Percentiles rank a stretch among this genome's conserved stretches.
These are phyloP conservation scores for Sungouiozyma ichnusensis DNA, from an alignment of 805 yeast species.

Conservation along the genomic window DNA sequence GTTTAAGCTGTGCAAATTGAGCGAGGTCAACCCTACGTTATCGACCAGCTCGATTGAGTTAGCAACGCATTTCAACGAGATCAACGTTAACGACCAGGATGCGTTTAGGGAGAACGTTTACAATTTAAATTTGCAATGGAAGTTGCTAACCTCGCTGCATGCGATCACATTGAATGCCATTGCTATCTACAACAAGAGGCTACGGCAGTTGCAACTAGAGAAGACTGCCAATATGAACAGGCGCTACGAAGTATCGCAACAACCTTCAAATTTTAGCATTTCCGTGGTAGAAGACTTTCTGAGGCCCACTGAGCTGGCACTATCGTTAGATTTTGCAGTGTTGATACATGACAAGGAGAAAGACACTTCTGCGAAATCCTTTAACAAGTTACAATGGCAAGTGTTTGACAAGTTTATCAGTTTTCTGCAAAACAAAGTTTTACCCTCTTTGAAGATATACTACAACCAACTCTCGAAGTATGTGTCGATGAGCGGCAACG, in stretches of 20 bases:
- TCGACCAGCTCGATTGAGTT: constrained; percentile 14
- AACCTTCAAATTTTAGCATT: constrained; percentile 21
- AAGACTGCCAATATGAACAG: constrained; percentile 20
- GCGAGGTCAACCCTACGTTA: constrained; percentile 13
- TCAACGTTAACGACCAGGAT: constrained; percentile 6
- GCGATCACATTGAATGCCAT: constrained; percentile 22
- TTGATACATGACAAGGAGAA: constrained; percentile 21
- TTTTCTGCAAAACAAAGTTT: constrained; percentile 16
- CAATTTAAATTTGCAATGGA: constrained; percentile 19
- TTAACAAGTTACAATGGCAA: constrained; percentile 22
- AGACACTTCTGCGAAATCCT: constrained; percentile 18
- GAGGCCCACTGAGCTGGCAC: constrained; percentile 24
- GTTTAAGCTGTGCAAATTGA: constrained; percentile 18
- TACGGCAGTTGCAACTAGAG: constrained; percentile 24
- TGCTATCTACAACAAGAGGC: constrained; percentile 21
- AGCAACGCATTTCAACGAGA: constrained; percentile 11
- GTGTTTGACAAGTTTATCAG: constrained; percentile 20
- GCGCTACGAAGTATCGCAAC: constrained; percentile 24
- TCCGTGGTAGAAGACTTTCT: constrained; percentile 24
- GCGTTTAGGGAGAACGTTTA: constrained; percentile 16
- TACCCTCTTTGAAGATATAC: constrained; percentile 18
- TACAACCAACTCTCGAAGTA: constrained; percentile 21
- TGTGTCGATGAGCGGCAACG: background rate
- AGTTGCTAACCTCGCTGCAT: constrained; percentile 16
- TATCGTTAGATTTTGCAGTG: constrained; percentile 26